Percentiles rank a stretch among this genome's conserved stretches.
These are phyloP conservation scores for Mycena latifolia DNA, from an alignment of 768 basidiomycete genomes.

Conservation along the genomic window DNA sequence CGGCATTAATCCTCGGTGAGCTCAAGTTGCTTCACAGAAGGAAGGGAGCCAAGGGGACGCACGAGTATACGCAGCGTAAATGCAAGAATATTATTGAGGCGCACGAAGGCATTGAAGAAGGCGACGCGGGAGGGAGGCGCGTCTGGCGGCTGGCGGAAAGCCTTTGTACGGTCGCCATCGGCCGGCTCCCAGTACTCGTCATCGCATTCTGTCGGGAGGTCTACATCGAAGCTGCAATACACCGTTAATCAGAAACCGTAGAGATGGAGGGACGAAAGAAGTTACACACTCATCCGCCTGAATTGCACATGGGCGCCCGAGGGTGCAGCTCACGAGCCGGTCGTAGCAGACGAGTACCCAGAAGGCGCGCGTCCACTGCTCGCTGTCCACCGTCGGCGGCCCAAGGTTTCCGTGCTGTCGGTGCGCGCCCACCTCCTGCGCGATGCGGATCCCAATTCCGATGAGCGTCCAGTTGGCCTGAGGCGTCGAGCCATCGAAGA, in stretches of 20 bases:
- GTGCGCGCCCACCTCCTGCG: constrained; percentile 80
- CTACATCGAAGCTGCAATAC: constrained; percentile 59
- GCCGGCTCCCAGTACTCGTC: constrained; percentile 40
- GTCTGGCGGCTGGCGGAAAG: constrained; percentile 61
- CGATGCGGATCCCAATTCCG: constrained; percentile 51
- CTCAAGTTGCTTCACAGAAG: too few relatives aligned
- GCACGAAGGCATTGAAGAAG: constrained; percentile 56
- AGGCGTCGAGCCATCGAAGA: constrained; percentile 66
- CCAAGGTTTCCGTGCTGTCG: constrained; percentile 46
- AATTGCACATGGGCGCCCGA: constrained; percentile 77
- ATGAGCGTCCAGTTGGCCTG: constrained; percentile 77
- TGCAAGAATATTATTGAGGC: constrained; percentile 45
- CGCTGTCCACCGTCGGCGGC: constrained; percentile 64
- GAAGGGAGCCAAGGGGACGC: constrained; percentile 14
- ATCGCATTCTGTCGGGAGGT: constrained; percentile 48
- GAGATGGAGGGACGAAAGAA: background rate
- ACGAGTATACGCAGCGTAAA: constrained; percentile 72
- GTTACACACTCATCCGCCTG: constrained; percentile 78
- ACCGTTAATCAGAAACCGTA: background rate
- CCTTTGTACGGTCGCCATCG: constrained; percentile 35
- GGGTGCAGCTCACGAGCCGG: constrained; percentile 58
- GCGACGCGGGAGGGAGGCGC: constrained; percentile 53
- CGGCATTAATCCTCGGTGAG: background rate
- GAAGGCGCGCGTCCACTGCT: constrained; percentile 81
- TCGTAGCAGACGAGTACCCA: constrained; percentile 60